These are phyloP conservation scores for Skeletonema potamos DNA, from an alignment of 108 stramenopile species.

Conservation along the genomic window DNA sequence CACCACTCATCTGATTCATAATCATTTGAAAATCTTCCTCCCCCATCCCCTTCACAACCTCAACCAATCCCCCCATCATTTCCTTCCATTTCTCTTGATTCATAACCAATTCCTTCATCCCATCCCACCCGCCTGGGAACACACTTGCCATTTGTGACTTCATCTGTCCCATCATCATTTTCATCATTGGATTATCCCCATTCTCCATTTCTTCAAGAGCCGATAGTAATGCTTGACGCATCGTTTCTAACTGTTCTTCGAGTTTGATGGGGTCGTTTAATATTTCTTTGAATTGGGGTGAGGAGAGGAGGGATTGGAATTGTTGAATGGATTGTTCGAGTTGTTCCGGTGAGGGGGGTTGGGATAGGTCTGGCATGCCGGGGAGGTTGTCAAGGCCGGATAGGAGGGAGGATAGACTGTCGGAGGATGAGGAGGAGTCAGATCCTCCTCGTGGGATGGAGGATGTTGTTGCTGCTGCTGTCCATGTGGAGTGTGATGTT, in stretches of 20 bases:
- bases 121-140: slow-evolving; percentile 47
- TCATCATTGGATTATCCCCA: slow-evolving; percentile 44
- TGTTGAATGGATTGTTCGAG: slow-evolving; percentile 48
- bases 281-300: slow-evolving; percentile 39
- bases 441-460: slow-evolving; percentile 13
- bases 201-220: slow-evolving; percentile 40
- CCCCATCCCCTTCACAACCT: slow-evolving; percentile 39
- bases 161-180: slow-evolving; percentile 46
- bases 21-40: slow-evolving; percentile 39
- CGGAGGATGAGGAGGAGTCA: background rate
- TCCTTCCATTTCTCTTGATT: slow-evolving; percentile 37
- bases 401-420: slow-evolving; percentile 28
- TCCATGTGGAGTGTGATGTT: background rate
- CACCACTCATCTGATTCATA: slow-evolving; percentile 30
- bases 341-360: slow-evolving; percentile 37
- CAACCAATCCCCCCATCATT: slow-evolving; percentile 38
- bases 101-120: slow-evolving; percentile 28
- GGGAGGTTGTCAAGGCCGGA: slow-evolving; percentile 13
- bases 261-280: slow-evolving; percentile 41
- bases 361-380: slow-evolving; percentile 31
- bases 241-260: slow-evolving; percentile 28
- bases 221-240: slow-evolving; percentile 18
- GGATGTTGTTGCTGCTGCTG: background rate
- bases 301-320: slow-evolving; percentile 28
- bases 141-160: slow-evolving; percentile 29